Evolutionary conservation across 2,329 filamentous ascomycete species (phyloP), one percentile per base, ranked within the genome.

Genomic region (Microsporum ferrugineum): DNA sequence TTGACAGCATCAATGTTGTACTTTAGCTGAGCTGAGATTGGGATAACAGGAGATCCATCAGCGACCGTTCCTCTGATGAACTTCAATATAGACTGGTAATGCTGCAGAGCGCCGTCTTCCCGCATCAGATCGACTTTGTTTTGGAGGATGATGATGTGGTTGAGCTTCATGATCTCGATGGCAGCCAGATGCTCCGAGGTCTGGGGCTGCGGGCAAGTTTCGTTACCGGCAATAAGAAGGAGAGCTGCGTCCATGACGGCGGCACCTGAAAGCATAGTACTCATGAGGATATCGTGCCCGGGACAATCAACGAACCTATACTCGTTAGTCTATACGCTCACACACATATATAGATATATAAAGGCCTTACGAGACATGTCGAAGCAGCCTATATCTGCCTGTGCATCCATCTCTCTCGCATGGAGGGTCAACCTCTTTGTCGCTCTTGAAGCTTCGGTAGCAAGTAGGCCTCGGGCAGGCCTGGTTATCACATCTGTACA

Each of bases 201-300:
- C 79, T 99, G 94, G 58, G 94, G 94, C 77, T 99, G 94, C 38
- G 94, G 94, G 80, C 94, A 97, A 59, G 89, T 86, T 87, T 99
- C 94, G 80, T 99, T 99, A 75, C 94, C 94, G 64, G 94, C 94
- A 73, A 99, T 96, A 60, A 99, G 83, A 61, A 99, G 85, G 63
- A 99, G 84, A 17, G 94, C 94, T 66, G 94, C 94, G 78, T 99
- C 94, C 94, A 99, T 99, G 83, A 99, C 94, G 66, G 94, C 94
- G 70, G 94, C 94, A 72, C 94, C 94, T 72, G 94, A 99, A 82
- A 99, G 87, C 94, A 99, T 99, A 70, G 94, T 99, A 79, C 92
- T 97, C 94, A 99, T 99, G 76, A 99, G 91, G 91, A 99, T 99
- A 79, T 99, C 94, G 89, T 99, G 94, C 77, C 94, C 94, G 61